Base-by-base conservation (phyloP, 2,329 filamentous ascomycete species). In the Cordyceps tenuipes region DNA sequence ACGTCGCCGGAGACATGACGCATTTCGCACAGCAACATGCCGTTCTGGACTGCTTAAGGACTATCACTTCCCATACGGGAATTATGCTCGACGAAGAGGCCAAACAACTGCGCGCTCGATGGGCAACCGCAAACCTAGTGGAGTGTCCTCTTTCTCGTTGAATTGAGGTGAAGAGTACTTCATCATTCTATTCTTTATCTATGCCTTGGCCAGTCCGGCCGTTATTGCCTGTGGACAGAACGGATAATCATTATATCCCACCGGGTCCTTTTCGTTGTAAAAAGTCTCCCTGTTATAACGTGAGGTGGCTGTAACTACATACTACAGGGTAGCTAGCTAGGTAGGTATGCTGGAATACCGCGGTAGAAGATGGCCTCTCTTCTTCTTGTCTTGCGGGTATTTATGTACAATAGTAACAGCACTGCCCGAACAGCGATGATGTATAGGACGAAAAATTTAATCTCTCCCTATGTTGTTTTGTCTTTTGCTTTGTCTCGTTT, bases 241-340 rank as follows among this genome's bases (percentile, higher is more conserved):
- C 5, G 63, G 31, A 26, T 71, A 70, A 44, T 70, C 70, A 34
- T 69, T 70, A 15, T 72, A 72, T 1, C 68, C 68, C 6, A 62
- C 44, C 13, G 64, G 62, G 8, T 59, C 64, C 58, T 66, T 66
- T 21, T 51, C 62, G 5, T 59, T 55, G 61, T 80, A 80, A 58
- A 80, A 78, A 0, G 67, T 70, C 0, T 70, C 64, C 9, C 76
- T 65, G 53, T 76, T 63, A 59, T 78, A 78, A n/a, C n/a, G n/a
- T n/a, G n/a, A n/a, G n/a, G n/a, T n/a, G n/a, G n/a, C n/a, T n/a
- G n/a, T n/a, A n/a, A n/a, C n/a, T n/a, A n/a, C n/a, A n/a, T n/a
- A n/a, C n/a, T n/a, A n/a, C n/a, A n/a, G n/a, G n/a, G n/a, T n/a
- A n/a, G n/a, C n/a, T n/a, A n/a, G n/a, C n/a, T n/a, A n/a, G n/a